Percentiles rank a stretch among this genome's conserved stretches.
These are phyloP conservation scores for Pseudocercospora vitis DNA, from an alignment of 2,329 filamentous ascomycete species.

Conservation along the genomic window DNA sequence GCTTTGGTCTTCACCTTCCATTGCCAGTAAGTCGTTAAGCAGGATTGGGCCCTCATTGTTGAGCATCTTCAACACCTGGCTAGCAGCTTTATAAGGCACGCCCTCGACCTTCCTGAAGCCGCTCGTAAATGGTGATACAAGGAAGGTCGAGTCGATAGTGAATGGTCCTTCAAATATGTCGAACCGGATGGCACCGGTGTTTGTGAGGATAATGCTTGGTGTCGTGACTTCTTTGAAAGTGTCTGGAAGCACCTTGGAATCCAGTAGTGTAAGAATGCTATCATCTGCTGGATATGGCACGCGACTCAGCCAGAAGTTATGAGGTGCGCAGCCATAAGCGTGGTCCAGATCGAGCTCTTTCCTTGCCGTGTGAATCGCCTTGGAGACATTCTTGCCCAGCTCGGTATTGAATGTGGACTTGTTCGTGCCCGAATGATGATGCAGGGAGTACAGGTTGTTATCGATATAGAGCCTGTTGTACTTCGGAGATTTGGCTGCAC, in stretches of 20 bases:
- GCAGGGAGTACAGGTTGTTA: conserved; percentile 82
- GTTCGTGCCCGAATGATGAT: conserved; percentile 76
- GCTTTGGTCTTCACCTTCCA: conserved; percentile 12
- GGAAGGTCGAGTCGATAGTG: conserved; percentile 81
- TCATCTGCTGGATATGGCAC: conserved; percentile 69
- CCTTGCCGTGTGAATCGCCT: conserved; percentile 68
- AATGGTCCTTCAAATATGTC: conserved; percentile 93
- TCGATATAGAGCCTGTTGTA: conserved; percentile 88
- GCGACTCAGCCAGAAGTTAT: conserved; percentile 77
- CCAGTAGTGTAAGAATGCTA: conserved; percentile 81
- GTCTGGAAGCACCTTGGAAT: conserved; percentile 70
- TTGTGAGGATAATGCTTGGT: conserved; percentile 72
- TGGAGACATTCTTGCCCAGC: conserved; percentile 69
- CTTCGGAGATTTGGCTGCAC: conserved; percentile 46
- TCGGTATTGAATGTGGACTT: conserved; percentile 72
- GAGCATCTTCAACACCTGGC: conserved; percentile 61
- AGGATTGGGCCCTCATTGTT: conserved; percentile 59
- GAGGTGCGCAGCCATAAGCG: conserved; percentile 78
- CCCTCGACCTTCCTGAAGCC: conserved; percentile 74
- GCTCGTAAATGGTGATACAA: conserved; percentile 84
- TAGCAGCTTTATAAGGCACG: conserved; percentile 75
- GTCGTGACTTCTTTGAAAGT: conserved; percentile 42
- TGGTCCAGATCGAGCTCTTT: conserved; percentile 70
- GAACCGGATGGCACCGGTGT: conserved; percentile 90
- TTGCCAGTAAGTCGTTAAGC: conserved; percentile 29